phyloP scores from a whole-genome alignment of 192 early-diverging fungal species.

The Backusella macrospora region DNA sequence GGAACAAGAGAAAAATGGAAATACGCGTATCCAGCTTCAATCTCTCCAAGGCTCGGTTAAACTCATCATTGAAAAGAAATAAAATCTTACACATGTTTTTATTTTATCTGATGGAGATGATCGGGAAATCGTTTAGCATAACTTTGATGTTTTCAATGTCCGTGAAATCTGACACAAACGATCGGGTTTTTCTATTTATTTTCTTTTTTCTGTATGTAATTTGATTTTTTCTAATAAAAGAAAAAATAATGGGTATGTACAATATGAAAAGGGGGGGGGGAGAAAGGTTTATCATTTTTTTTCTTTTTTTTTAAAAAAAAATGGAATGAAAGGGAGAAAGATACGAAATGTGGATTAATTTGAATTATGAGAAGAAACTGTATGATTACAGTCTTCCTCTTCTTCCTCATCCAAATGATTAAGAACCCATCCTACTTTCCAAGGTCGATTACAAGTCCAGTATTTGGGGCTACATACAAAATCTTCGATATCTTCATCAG shows the following conservation, averaged over 20 bases:
- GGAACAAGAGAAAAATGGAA: neutral
- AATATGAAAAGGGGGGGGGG: neutral
- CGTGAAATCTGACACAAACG: constrained; percentile 1
- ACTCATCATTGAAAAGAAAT: neutral
- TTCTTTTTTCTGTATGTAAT: neutral
- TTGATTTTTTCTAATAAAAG: neutral
- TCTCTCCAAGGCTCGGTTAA: neutral
- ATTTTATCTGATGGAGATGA: neutral
- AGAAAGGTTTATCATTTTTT: too few species aligned
- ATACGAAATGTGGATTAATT: neutral
- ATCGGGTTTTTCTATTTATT: neutral
- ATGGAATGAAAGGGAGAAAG: neutral
- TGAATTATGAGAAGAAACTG: neutral
- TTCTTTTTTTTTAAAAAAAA: too few species aligned
- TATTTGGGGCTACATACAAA: constrained; percentile 42
- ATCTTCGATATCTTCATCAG: constrained; percentile 38
- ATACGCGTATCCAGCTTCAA: neutral
- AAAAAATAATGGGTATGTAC: neutral
- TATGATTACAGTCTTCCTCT: neutral
- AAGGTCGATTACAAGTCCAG: constrained; percentile 39
- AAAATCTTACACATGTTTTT: too few species aligned
- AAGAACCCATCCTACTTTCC: constrained; percentile 46
- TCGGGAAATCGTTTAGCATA: neutral
- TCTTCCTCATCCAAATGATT: constrained; percentile 10
- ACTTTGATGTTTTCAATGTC: neutral